phyloP scores from a whole-genome alignment of 2,329 filamentous ascomycete genomes.

The Raffaelea ambrosiae region DNA sequence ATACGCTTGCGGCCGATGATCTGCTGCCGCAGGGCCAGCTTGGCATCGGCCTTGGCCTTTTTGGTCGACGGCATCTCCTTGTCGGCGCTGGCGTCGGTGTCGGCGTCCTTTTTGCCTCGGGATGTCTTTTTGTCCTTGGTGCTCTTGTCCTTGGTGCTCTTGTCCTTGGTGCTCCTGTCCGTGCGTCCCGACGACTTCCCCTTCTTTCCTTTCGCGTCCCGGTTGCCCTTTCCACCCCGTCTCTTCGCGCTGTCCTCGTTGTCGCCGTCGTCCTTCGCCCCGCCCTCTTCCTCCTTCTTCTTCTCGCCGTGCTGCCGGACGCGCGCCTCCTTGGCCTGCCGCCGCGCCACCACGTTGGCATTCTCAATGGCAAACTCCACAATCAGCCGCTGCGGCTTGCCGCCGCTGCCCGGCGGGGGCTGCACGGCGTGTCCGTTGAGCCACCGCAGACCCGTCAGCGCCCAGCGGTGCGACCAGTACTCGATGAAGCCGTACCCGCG shows the following conservation, averaged over 20 bases:
- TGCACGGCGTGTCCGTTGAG: slow-evolving; percentile 65
- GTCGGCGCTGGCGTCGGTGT: slow-evolving; percentile 7
- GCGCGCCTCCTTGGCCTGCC: slow-evolving; percentile 53
- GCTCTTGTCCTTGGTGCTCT: slow-evolving; percentile 12
- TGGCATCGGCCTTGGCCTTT: slow-evolving; percentile 21
- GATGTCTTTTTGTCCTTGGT: slow-evolving; percentile 12
- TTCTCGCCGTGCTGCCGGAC: slow-evolving; percentile 13
- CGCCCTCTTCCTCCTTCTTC: slow-evolving; percentile 20
- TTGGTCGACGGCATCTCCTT: slow-evolving; percentile 4
- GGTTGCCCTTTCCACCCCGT: slow-evolving; percentile 5
- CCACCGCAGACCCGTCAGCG: slow-evolving; percentile 89
- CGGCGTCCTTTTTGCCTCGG: neutral
- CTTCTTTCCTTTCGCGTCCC: neutral
- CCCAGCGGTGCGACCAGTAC: slow-evolving; percentile 87
- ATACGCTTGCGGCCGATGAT: slow-evolving; percentile 82
- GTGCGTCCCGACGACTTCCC: too few species aligned
- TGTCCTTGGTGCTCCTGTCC: slow-evolving; percentile 6
- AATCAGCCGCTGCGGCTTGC: slow-evolving; percentile 76
- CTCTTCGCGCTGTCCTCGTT: slow-evolving; percentile 16
- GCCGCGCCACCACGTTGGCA: slow-evolving; percentile 81
- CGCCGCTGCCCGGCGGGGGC: slow-evolving; percentile 47
- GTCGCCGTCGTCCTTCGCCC: slow-evolving; percentile 32
- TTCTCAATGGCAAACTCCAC: slow-evolving; percentile 99
- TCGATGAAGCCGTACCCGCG: slow-evolving; percentile 97
- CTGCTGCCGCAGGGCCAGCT: slow-evolving; percentile 49